Evolutionary conservation across 1,284 basidiomycete species (phyloP).

Genomic region (Ustilago xerochloae): DNA sequence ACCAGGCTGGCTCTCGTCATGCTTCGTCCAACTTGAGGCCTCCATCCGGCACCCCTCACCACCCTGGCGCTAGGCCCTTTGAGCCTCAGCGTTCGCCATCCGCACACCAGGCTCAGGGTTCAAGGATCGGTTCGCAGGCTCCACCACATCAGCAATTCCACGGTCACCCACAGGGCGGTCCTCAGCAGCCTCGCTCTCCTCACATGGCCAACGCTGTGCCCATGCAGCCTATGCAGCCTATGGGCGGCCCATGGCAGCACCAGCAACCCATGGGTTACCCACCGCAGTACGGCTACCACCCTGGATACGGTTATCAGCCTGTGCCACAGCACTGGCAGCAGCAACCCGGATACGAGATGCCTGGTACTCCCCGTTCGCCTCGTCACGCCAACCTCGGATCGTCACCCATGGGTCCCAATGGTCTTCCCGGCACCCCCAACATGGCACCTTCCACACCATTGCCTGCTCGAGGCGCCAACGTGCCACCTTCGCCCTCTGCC

Average conservation of each 20-base stretch:
- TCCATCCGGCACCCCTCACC: slow-evolving; percentile 43
- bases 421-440: slow-evolving; percentile 53
- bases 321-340: slow-evolving; percentile 51
- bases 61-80: slow-evolving; percentile 48
- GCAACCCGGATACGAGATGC: slow-evolving; percentile 56
- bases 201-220: slow-evolving; percentile 53
- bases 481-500: slow-evolving; percentile 49
- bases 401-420: slow-evolving; percentile 59
- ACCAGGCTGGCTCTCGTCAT: slow-evolving; percentile 33
- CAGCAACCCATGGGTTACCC: slow-evolving; percentile 51
- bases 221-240: slow-evolving; percentile 60
- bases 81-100: slow-evolving; percentile 59
- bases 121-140: slow-evolving; percentile 37
- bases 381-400: slow-evolving; percentile 56
- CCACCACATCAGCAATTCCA: slow-evolving; percentile 49
- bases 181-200: slow-evolving; percentile 60
- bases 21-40: slow-evolving; percentile 53
- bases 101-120: slow-evolving; percentile 35
- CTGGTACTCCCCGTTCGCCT: slow-evolving; percentile 58
- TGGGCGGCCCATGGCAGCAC: slow-evolving; percentile 54
- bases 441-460: slow-evolving; percentile 50
- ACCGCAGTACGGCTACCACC: slow-evolving; percentile 56
- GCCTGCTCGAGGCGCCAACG: slow-evolving; percentile 34
- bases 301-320: slow-evolving; percentile 56
- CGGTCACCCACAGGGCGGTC: slow-evolving; percentile 41